Evolutionary conservation across 2,329 filamentous ascomycete species (phyloP).

Genomic region (Monosporascus sp.): DNA sequence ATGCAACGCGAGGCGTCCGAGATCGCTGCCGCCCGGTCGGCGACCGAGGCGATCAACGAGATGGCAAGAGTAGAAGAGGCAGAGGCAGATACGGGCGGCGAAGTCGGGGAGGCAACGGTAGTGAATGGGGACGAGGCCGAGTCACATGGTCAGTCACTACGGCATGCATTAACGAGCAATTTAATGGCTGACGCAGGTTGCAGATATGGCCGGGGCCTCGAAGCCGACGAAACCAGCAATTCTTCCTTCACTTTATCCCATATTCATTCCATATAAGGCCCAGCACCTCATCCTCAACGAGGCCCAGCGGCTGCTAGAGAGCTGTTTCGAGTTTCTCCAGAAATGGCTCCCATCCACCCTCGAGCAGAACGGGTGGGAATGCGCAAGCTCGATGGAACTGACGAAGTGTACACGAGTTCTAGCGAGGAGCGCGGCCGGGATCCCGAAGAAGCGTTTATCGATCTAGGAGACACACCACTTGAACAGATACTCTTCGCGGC

Average conservation of each 20-base stretch:
- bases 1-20: conserved; percentile 25
- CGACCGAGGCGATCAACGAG: conserved; percentile 22
- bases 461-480: conserved; percentile 9
- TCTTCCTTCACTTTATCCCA: conserved; percentile 25
- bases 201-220: too few relatives aligned
- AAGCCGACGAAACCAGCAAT: neutral
- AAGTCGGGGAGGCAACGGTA: neutral
- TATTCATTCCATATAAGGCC: conserved; percentile 28
- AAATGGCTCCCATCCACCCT: conserved; percentile 27
- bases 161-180: neutral
- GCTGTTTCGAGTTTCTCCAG: conserved; percentile 33
- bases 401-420: conserved; percentile 28
- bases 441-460: conserved; percentile 18
- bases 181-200: too few relatives aligned
- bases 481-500: conserved; percentile 19
- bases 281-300: conserved; percentile 33
- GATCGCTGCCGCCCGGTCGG: conserved; percentile 21
- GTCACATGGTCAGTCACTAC: neutral
- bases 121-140: neutral
- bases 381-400: conserved; percentile 30
- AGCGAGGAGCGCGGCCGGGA: conserved; percentile 13
- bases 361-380: conserved; percentile 24
- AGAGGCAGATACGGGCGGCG: conserved; percentile 5
- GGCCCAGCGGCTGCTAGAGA: conserved; percentile 31
- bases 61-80: conserved; percentile 9